These are phyloP conservation scores for Phylloporus rhodoxanthus DNA, from an alignment of 768 basidiomycete species.

Conservation along the genomic window DNA sequence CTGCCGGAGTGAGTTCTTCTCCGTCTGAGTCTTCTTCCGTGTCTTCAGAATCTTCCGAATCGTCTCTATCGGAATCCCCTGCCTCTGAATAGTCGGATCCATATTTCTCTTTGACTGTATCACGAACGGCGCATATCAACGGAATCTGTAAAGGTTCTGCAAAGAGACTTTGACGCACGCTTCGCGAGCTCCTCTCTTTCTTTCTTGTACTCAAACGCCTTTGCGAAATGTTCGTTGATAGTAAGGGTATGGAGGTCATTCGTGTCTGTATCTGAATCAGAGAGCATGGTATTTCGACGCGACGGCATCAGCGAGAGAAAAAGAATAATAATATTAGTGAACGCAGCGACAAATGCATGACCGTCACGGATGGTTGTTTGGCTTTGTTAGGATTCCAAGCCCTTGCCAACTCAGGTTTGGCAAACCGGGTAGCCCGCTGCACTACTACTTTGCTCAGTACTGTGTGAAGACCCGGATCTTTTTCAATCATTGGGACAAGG, in stretches of 20 bases:
- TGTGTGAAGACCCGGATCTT: no score
- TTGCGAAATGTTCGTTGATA: conserved; percentile 72
- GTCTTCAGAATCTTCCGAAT: conserved; percentile 57
- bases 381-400: conserved; percentile 15
- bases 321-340: not conserved
- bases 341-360: not conserved
- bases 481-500: no score
- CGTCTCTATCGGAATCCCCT: conserved; percentile 22
- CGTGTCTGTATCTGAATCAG: conserved; percentile 44
- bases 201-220: conserved; percentile 77
- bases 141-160: not conserved
- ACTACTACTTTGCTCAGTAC: no score
- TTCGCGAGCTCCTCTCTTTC: conserved; percentile 80
- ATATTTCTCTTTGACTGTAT: conserved; percentile 79
- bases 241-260: conserved; percentile 47
- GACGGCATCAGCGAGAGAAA: not conserved
- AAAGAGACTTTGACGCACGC: conserved; percentile 40
- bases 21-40: conserved; percentile 93
- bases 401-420: no score
- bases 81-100: conserved; percentile 57
- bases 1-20: conserved; percentile 85
- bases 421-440: no score
- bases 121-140: not conserved
- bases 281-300: conserved; percentile 33
- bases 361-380: conserved; percentile 17